Conservation (phyloP, 176 grass and related monocot genomes). For the Chrysopogon serrulatus region DNA sequence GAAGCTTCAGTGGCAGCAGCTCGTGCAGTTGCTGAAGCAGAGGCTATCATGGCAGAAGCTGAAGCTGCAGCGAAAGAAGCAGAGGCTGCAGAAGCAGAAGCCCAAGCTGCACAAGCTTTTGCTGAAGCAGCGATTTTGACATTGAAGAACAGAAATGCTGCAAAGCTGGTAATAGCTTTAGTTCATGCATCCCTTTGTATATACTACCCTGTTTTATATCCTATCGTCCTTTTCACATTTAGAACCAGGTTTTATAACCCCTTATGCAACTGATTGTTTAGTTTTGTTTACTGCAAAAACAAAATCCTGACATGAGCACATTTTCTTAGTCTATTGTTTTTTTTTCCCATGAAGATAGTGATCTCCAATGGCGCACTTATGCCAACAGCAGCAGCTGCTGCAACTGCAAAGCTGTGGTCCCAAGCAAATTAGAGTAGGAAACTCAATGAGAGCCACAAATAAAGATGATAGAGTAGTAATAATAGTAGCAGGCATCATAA, state of each 20-base stretch:
- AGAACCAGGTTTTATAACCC: background rate
- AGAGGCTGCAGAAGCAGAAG: conserved; percentile 62
- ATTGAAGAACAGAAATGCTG: conserved; percentile 53
- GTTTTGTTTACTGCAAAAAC: background rate
- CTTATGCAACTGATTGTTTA: conserved; percentile 2
- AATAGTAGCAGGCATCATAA: background rate
- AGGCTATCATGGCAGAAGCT: conserved; percentile 57
- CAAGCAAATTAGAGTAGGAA: background rate
- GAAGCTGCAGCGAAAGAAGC: conserved; percentile 66
- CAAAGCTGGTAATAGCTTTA: conserved; percentile 44
- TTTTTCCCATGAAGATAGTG: background rate
- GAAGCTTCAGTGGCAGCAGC: conserved; percentile 62
- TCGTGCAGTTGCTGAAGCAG: conserved; percentile 73
- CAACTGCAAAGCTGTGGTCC: background rate
- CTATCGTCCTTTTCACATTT: background rate
- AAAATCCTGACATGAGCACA: background rate
- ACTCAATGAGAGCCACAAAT: background rate
- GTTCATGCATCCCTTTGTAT: background rate
- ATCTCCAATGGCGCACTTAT: background rate
- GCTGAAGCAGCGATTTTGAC: conserved; percentile 44
- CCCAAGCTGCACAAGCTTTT: conserved; percentile 72
- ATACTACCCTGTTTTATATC: background rate
- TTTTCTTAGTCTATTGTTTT: background rate
- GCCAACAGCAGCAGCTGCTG: background rate
- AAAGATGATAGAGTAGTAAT: background rate